These are phyloP conservation scores for Arabidopsis lyrata DNA, from an alignment of 441 rosid genomes.

Conservation along the genomic window DNA sequence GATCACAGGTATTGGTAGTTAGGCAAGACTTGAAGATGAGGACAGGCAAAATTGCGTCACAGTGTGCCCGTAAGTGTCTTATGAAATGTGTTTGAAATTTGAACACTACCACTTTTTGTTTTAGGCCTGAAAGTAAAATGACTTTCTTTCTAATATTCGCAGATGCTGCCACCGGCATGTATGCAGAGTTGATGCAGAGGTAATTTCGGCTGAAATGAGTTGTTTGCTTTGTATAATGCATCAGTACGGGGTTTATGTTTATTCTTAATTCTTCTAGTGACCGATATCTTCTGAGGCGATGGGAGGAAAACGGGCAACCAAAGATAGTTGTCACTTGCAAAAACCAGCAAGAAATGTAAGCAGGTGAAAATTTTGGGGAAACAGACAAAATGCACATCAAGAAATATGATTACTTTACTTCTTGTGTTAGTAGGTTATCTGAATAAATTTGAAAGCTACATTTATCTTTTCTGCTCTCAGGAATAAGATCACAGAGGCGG, in stretches of 20 bases:
- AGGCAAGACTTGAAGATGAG: conserved; percentile 96
- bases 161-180: conserved; percentile 97
- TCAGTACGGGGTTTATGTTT: conserved; percentile 13
- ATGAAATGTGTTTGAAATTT: not conserved
- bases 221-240: conserved; percentile 6
- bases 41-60: conserved; percentile 87
- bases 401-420: conserved; percentile 8
- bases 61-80: conserved; percentile 84
- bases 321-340: conserved; percentile 89
- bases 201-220: conserved; percentile 37
- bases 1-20: conserved; percentile 79
- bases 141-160: conserved; percentile 29
- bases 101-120: not conserved
- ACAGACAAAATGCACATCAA: conserved; percentile 14
- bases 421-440: conserved; percentile 18
- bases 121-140: conserved; percentile 13
- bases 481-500: conserved; percentile 79
- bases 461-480: conserved; percentile 46
- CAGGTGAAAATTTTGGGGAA: conserved; percentile 45
- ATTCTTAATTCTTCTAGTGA: conserved; percentile 56
- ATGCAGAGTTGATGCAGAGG: conserved; percentile 82
- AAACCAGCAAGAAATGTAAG: conserved; percentile 94
- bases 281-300: conserved; percentile 67
- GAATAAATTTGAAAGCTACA: conserved; percentile 16
- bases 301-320: conserved; percentile 92